Evolutionary conservation across 2,329 filamentous ascomycete genomes (phyloP).

Genomic region (Xylariaceae sp.): DNA sequence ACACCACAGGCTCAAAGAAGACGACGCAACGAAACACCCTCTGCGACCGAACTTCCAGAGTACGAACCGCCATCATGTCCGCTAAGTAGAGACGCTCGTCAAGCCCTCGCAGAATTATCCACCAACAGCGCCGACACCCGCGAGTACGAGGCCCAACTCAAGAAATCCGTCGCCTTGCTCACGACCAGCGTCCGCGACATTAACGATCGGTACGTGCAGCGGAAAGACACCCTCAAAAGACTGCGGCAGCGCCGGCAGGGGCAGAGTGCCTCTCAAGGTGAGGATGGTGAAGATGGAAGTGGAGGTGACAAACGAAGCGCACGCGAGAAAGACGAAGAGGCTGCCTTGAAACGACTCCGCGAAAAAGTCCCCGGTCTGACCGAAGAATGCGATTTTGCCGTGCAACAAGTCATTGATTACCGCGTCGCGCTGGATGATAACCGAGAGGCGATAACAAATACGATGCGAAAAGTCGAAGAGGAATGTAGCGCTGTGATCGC

Average conservation of each 20-base stretch:
- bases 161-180: constrained; percentile 41
- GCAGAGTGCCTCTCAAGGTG: constrained; percentile 24
- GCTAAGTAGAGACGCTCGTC: constrained; percentile 38
- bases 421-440: constrained; percentile 47
- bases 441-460: constrained; percentile 36
- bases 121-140: constrained; percentile 37
- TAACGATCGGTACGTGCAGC: constrained; percentile 42
- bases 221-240: constrained; percentile 32
- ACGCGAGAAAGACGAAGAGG: constrained; percentile 35
- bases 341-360: constrained; percentile 38
- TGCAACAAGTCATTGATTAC: constrained; percentile 48
- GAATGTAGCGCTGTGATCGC: constrained; percentile 19
- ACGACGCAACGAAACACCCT: constrained; percentile 22
- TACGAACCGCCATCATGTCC: constrained; percentile 48
- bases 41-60: too few relatives aligned
- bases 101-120: constrained; percentile 41
- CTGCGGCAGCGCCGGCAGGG: constrained; percentile 24
- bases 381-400: constrained; percentile 40
- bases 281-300: too few relatives aligned
- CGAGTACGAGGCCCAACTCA: constrained; percentile 45
- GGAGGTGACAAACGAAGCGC: constrained; percentile 33
- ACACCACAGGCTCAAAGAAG: constrained; percentile 8
- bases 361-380: constrained; percentile 41
- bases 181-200: constrained; percentile 44
- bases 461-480: constrained; percentile 31